These are phyloP conservation scores for Rhododendron mucronatum DNA, from an alignment of 148 eudicot genomes.

Conservation along the genomic window DNA sequence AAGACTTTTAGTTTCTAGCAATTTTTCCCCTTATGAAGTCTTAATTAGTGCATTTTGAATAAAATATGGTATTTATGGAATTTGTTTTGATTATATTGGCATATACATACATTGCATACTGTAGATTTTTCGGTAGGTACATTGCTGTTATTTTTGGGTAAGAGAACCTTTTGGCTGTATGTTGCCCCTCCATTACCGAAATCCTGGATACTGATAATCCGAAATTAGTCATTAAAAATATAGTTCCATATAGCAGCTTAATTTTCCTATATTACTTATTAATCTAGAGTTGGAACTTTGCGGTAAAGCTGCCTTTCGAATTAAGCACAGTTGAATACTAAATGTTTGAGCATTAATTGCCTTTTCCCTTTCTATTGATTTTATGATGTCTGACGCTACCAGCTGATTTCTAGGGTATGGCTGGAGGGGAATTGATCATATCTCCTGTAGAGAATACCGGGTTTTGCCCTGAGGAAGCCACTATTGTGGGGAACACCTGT, in stretches of 20 bases:
- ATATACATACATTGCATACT: neutral
- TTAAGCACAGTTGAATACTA: neutral
- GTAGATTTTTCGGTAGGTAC: neutral
- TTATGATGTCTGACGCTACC: constrained; percentile 5
- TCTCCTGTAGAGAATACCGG: constrained; percentile 85
- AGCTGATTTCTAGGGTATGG: constrained; percentile 68
- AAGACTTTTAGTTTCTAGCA: neutral
- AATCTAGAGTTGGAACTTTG: neutral
- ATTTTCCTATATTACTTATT: neutral
- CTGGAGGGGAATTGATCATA: constrained; percentile 95
- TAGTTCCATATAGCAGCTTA: neutral
- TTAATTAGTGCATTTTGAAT: neutral
- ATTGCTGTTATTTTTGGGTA: neutral
- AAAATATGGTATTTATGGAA: neutral
- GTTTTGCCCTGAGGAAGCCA: constrained; percentile 84
- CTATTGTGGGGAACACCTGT: constrained; percentile 92
- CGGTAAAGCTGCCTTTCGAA: neutral
- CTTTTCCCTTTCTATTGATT: neutral
- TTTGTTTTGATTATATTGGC: neutral
- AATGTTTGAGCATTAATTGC: neutral
- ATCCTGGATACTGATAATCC: neutral
- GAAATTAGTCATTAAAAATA: neutral
- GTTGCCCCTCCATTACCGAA: neutral
- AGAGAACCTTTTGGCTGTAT: neutral
- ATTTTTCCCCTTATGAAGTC: neutral